Percentiles rank a stretch among this genome's conserved stretches.
phyloP scores from a whole-genome alignment of 306 rosid genomes.

The Luffa aegyptiaca region DNA sequence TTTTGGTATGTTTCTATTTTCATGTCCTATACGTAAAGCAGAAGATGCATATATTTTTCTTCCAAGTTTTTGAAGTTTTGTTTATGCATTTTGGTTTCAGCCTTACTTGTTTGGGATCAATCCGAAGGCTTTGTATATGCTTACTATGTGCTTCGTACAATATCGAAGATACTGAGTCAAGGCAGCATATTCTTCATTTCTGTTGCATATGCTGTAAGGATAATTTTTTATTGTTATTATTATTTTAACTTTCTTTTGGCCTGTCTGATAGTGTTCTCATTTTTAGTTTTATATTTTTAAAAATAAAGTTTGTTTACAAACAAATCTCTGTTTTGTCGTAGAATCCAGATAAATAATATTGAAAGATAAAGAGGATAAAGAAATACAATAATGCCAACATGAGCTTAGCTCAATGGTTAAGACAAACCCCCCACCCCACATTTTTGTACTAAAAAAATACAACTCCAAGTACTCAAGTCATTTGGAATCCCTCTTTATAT shows the following conservation, averaged over 20 bases:
- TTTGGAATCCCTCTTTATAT: too few relatives aligned
- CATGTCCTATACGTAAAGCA: not conserved
- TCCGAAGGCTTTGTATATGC: conserved; percentile 41
- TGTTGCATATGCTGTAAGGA: conserved; percentile 44
- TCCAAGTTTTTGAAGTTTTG: not conserved
- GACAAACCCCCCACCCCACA: not conserved
- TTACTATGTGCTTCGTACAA: conserved; percentile 40
- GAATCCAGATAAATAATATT: too few relatives aligned
- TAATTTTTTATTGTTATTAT: not conserved
- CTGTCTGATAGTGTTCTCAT: not conserved
- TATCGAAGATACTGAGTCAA: conserved; percentile 48
- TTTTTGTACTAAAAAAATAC: not conserved
- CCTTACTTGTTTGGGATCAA: conserved; percentile 39
- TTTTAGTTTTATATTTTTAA: not conserved
- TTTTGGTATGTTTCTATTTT: conserved; percentile 33
- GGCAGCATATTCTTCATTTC: conserved; percentile 55
- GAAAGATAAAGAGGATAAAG: not conserved
- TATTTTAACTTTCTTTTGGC: not conserved
- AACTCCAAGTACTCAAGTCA: too few relatives aligned
- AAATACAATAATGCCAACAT: not conserved
- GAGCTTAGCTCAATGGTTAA: not conserved
- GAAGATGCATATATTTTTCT: not conserved
- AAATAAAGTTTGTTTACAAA: too few relatives aligned
- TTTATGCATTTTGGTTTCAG: conserved; percentile 18
- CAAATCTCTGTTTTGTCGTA: too few relatives aligned